Conservation (phyloP, 2,329 filamentous ascomycete genomes). For the Metarhizium guizhouense region DNA sequence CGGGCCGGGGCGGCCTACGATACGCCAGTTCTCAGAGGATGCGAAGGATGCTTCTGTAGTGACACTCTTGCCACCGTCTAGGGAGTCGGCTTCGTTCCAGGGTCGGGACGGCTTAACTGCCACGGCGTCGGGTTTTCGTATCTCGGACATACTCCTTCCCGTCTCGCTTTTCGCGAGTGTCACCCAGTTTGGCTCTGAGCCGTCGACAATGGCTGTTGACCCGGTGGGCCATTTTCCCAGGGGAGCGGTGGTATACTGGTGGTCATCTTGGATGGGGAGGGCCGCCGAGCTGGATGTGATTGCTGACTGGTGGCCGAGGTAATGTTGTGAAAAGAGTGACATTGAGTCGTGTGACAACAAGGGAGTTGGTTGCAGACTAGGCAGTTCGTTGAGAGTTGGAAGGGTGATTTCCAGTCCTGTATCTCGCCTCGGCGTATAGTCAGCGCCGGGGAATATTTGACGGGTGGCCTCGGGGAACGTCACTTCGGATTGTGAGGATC, state of each 20-base stretch:
- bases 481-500: conserved; percentile 16
- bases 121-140: conserved; percentile 13
- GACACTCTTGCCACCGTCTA: conserved; percentile 14
- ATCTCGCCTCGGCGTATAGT: conserved; percentile 12
- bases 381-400: conserved; percentile 18
- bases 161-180: conserved; percentile 13
- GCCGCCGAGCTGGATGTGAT: conserved; percentile 25
- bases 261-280: conserved; percentile 13
- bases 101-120: conserved; percentile 10
- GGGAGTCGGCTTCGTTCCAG: conserved; percentile 11
- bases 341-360: conserved; percentile 5
- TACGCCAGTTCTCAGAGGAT: conserved; percentile 28
- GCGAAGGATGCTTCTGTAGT: conserved; percentile 23
- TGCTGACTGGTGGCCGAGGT: conserved; percentile 18
- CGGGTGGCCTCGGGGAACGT: conserved; percentile 21
- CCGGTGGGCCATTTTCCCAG: conserved; percentile 7
- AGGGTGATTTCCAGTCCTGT: conserved; percentile 18
- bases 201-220: conserved; percentile 1
- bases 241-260: neutral
- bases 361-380: conserved; percentile 13
- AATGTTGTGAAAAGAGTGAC: conserved; percentile 11
- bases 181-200: conserved; percentile 12
- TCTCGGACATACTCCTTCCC: conserved; percentile 14
- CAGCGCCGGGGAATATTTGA: conserved; percentile 21
- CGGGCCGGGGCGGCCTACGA: conserved; percentile 14